Percentiles rank a stretch among this genome's conserved stretches.
phyloP scores from a whole-genome alignment of 768 basidiomycete species.

The Lenzites betulinus region DNA sequence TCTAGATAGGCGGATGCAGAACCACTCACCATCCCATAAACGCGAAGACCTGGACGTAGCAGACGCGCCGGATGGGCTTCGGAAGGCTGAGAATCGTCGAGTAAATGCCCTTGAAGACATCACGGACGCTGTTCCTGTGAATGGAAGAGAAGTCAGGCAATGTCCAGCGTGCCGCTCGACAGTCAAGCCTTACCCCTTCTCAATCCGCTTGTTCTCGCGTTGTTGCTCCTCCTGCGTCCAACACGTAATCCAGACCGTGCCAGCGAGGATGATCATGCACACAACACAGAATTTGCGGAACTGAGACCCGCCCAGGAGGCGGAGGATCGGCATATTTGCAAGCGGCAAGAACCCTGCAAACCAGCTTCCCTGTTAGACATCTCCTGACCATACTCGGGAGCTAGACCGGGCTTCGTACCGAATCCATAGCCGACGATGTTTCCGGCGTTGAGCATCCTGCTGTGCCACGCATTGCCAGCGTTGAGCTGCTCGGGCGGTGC shows the following conservation, averaged over 20 bases:
- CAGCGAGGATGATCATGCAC: constrained; percentile 73
- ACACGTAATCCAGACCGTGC: constrained; percentile 89
- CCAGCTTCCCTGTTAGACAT: background rate
- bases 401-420: constrained; percentile 48
- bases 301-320: constrained; percentile 85
- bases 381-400: background rate
- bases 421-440: constrained; percentile 95
- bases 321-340: constrained; percentile 71
- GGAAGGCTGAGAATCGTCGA: constrained; percentile 75
- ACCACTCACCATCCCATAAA: constrained; percentile 89
- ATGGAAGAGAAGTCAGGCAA: background rate
- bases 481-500: constrained; percentile 88
- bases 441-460: constrained; percentile 94
- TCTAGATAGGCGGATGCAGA: background rate
- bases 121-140: constrained; percentile 15
- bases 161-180: background rate
- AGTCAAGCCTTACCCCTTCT: constrained; percentile 30
- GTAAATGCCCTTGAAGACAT: constrained; percentile 73
- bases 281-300: constrained; percentile 96
- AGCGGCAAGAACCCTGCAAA: constrained; percentile 84
- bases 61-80: constrained; percentile 82
- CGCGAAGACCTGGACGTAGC: constrained; percentile 91
- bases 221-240: constrained; percentile 81
- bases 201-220: constrained; percentile 46
- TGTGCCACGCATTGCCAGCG: constrained; percentile 97